Evolutionary conservation across 2,329 filamentous ascomycete genomes (phyloP).

Genomic region (Botrytis galanthina): DNA sequence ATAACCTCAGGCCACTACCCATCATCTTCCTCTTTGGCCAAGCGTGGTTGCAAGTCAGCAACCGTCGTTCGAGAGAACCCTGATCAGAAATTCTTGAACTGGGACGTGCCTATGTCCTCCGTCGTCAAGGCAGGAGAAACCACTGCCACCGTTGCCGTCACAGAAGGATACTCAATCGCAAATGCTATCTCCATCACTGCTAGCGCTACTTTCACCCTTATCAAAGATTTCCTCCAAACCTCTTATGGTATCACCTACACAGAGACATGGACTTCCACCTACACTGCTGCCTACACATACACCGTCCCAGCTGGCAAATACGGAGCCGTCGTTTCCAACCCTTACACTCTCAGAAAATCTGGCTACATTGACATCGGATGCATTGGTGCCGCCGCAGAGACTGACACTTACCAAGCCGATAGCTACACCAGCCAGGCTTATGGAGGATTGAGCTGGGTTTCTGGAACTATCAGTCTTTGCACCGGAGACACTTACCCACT

Average conservation of each 20-base stretch:
- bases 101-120: conserved; percentile 12
- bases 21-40: neutral
- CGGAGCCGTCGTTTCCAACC: conserved; percentile 9
- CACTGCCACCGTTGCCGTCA: neutral
- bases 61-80: neutral
- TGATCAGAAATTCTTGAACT: neutral
- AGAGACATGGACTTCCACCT: neutral
- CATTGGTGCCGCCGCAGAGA: neutral
- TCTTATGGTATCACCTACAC: neutral
- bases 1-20: neutral
- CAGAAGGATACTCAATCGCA: neutral
- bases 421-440: neutral
- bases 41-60: conserved; percentile 4
- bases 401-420: neutral
- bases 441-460: neutral
- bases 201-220: neutral
- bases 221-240: neutral
- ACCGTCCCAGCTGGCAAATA: neutral
- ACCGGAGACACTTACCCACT: neutral
- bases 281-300: conserved; percentile 4
- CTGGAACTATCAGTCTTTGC: conserved; percentile 15
- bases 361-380: neutral
- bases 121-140: neutral
- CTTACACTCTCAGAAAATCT: neutral
- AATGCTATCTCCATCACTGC: neutral